Percentiles rank a stretch among this genome's conserved stretches.
Conservation (phyloP, 768 basidiomycete species). For the Agrocybe praecox region DNA sequence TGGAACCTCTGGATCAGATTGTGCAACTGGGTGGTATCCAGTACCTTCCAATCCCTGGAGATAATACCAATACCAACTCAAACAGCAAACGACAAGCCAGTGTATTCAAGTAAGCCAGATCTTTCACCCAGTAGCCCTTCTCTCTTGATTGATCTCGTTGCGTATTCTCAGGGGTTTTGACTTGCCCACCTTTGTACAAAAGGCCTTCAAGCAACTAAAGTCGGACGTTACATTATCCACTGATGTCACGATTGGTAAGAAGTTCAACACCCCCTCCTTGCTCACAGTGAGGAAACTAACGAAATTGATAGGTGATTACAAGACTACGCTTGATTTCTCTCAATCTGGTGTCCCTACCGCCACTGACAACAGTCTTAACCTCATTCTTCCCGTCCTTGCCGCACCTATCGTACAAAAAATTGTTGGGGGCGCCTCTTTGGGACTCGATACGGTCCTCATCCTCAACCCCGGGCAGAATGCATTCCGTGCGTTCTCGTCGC, state of each 20-base stretch:
- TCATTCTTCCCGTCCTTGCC: slow-evolving; percentile 71
- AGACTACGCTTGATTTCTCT: slow-evolving; percentile 61
- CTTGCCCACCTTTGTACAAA: slow-evolving; percentile 61
- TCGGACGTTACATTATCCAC: slow-evolving; percentile 62
- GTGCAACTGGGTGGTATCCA: slow-evolving; percentile 67
- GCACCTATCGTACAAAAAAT: slow-evolving; percentile 76
- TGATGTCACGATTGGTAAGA: slow-evolving; percentile 57
- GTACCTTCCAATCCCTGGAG: slow-evolving; percentile 47
- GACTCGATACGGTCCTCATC: slow-evolving; percentile 64
- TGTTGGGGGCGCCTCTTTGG: slow-evolving; percentile 57
- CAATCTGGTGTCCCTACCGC: slow-evolving; percentile 56
- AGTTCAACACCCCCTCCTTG: not conserved
- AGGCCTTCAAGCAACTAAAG: slow-evolving; percentile 65
- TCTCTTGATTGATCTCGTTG: not conserved
- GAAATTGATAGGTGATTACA: slow-evolving; percentile 54
- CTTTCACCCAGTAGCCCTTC: not conserved
- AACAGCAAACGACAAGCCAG: slow-evolving; percentile 41
- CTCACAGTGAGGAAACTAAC: not conserved
- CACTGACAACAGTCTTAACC: slow-evolving; percentile 63
- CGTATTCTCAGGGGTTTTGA: slow-evolving; percentile 55
- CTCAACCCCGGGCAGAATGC: slow-evolving; percentile 54
- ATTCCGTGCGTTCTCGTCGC: slow-evolving; percentile 44
- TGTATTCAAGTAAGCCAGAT: slow-evolving; percentile 51
- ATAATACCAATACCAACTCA: slow-evolving; percentile 13
- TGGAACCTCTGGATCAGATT: slow-evolving; percentile 65